Evolutionary conservation across 2,329 filamentous ascomycete species (phyloP).

Genomic region (Cryphonectria nitschkei): DNA sequence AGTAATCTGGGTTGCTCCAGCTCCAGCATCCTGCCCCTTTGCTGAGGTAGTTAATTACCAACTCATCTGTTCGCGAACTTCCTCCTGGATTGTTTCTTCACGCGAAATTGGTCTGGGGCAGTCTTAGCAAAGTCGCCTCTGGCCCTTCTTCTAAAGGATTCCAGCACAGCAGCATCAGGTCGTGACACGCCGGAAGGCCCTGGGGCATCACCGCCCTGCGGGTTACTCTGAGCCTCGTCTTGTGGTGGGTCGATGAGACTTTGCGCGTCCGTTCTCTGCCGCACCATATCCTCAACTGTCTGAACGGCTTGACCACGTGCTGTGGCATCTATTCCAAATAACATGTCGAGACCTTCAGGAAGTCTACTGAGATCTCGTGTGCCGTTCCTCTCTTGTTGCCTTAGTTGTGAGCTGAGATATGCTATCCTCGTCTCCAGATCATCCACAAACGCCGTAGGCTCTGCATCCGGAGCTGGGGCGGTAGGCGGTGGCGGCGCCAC

Average conservation of each 20-base stretch:
- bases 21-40: background rate
- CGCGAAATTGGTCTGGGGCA: background rate
- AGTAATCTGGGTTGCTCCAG: too few relatives aligned
- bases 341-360: background rate
- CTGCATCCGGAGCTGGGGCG: background rate
- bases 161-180: background rate
- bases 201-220: background rate
- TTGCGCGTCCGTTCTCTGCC: constrained; percentile 7
- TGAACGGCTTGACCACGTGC: constrained; percentile 3
- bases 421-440: background rate
- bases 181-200: background rate
- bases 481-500: background rate
- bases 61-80: background rate
- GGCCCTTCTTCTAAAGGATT: background rate
- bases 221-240: background rate
- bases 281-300: constrained; percentile 16
- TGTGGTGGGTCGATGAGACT: background rate
- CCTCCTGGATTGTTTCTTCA: background rate
- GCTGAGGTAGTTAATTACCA: background rate
- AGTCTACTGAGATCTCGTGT: background rate
- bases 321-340: background rate
- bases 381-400: background rate
- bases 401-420: background rate
- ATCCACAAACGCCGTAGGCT: background rate
- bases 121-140: background rate